Evolutionary conservation across 2,329 filamentous ascomycete genomes (phyloP), one percentile per base, ranked within the genome.

Genomic region (Camillea tinctor): DNA sequence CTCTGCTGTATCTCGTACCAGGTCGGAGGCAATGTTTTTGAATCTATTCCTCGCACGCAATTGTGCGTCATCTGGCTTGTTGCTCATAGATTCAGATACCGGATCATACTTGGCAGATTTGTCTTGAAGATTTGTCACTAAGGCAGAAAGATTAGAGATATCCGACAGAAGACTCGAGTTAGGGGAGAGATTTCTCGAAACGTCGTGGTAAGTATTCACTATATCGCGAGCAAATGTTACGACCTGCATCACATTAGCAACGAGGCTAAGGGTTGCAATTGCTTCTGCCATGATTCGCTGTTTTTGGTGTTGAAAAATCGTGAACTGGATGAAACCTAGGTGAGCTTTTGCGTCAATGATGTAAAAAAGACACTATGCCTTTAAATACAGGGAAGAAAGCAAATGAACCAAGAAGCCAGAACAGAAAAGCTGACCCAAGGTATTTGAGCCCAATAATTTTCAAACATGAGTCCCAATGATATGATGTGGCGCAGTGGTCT

Each of bases 171-270:
- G 56, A 6, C 24, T 44, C 7, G 56, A 19, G 7, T 60, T 58
- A 17, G 55, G 60, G 19, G 52, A 55, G 17, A 51, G 53, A 30
- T 65, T 54, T 36, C 56, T 26, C 23, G n/a, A 36, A 15, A 51
- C 23, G 23, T 17, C n/a, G 17, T 52, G 55, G 30, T 20, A 60
- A 3, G 58, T 20, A 3, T 13, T 9, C 15, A 64, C 6, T 11
- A 62, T 22, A 13, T 60, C 58, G 4, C 54, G 30, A n/a, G 60
- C 52, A 48, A 64, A 63, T 8, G 60, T 52, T 21, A 64, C 22
- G 36, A 60, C 60, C 19, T 64, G 62, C 57, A 64, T 60, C 51
- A 63, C 56, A 56, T 57, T 63, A 44, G 58, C 60, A 15, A 59
- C 61, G 17, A 65, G 63, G 26, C 58, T 56, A 11, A 65, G 50